Evolutionary conservation across 352 stramenopile genomes (phyloP), one percentile per base, ranked within the genome.

Genomic region (Peronospora farinosa): DNA sequence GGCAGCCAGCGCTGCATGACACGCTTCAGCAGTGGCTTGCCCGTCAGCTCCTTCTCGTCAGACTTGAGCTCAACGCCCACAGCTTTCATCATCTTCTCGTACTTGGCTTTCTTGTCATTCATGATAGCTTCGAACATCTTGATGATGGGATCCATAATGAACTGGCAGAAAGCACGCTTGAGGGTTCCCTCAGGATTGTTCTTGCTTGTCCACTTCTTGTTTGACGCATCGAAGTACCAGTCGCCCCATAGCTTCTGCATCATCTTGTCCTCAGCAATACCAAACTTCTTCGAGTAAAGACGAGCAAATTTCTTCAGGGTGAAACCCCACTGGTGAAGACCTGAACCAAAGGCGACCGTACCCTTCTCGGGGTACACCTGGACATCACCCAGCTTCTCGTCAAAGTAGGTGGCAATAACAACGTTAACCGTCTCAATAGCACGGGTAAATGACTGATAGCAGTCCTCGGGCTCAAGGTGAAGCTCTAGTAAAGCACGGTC

Each of bases 41-140:
- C 96, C 10, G 63, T 71, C 27, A 98, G 74, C 15, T 98, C 92
- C 54, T 95, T 95, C 67, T 99, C 96, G n/a, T 99, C 96, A 36
- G 78, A 78, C 82, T 98, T 96, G 56, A 96, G 97, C 58, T 98
- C 86, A 9, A 99, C 95, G 55, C 95, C 95, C 50, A 99, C 94
- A 41, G 94, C 85, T 63, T 94, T 91, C 62, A 96, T 82, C 88
- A 97, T 96, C 87, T 98, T 99, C 59, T 98, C 82, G 80, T 97
- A 97, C 84, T 98, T 98, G 49, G 96, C 86, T 73, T 93, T 91
- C 81, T 98, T 98, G 80, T 98, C 95, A 65, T 97, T 95, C 95
- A 99, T 99, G 79, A 99, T 98, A 54, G 96, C 96, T 57, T 98
- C 88, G 74, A 98, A 99, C 71, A 99, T 95, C 71, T 98, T 98